Conservation (phyloP, 2,329 filamentous ascomycete genomes). For the Cladosporium colombiae region DNA sequence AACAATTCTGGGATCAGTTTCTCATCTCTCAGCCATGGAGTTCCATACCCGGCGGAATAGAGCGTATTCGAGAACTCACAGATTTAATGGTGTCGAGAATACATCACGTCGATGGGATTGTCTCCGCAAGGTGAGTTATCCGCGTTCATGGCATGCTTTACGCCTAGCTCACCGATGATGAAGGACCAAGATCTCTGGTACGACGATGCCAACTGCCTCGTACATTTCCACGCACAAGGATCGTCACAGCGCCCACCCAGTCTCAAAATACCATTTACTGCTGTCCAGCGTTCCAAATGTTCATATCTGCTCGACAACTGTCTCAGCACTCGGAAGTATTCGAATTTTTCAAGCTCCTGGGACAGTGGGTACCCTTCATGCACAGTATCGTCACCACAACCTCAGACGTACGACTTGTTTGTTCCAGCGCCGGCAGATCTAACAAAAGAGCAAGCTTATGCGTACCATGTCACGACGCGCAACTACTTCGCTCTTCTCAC, state of each 20-base stretch:
- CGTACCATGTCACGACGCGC: constrained; percentile 67
- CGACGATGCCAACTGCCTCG: constrained; percentile 65
- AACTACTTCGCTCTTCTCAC: constrained; percentile 76
- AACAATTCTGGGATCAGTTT: neutral
- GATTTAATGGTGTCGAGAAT: constrained; percentile 13
- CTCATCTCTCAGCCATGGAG: neutral
- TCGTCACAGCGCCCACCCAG: constrained; percentile 66
- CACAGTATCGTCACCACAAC: neutral
- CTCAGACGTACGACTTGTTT: constrained; percentile 57
- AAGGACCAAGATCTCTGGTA: constrained; percentile 74
- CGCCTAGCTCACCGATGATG: neutral
- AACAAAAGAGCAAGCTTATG: constrained; percentile 57
- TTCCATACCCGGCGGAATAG: neutral
- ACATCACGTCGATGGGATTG: constrained; percentile 24
- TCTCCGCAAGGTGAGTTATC: constrained; percentile 24
- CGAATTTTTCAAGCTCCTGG: constrained; percentile 29
- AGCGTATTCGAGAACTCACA: neutral
- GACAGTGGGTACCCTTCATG: constrained; percentile 33
- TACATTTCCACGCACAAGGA: constrained; percentile 68
- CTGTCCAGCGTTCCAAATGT: constrained; percentile 60
- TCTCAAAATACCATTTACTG: constrained; percentile 64
- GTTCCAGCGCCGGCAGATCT: constrained; percentile 64
- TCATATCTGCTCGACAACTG: constrained; percentile 58
- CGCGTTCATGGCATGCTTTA: neutral
- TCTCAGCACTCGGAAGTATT: constrained; percentile 32